A percentile compares a stretch with the other conserved stretches of the same genome.
Evolutionary conservation across 495 filamentous ascomycete species (phyloP).

Genomic region (Darksidea phi): DNA sequence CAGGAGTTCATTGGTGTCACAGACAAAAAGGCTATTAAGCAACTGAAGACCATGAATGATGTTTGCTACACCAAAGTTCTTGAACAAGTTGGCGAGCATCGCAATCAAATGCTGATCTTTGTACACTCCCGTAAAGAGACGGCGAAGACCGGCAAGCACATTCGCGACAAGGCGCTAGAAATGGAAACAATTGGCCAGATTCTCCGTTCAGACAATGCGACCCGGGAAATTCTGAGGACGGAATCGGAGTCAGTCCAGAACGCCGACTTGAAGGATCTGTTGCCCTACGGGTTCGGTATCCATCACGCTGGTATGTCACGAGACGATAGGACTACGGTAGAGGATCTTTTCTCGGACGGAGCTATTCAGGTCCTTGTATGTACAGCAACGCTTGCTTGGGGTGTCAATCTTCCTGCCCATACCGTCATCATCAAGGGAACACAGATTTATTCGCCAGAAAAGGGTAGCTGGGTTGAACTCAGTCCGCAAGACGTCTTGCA

Average conservation of each 20-base stretch:
- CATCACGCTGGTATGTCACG: slow-evolving; percentile 97
- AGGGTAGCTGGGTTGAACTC: slow-evolving; percentile 97
- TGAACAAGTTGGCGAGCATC: slow-evolving; percentile 87
- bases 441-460: slow-evolving; percentile 96
- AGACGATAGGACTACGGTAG: slow-evolving; percentile 87
- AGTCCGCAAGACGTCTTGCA: slow-evolving; percentile 97
- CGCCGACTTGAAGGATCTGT: slow-evolving; percentile 84
- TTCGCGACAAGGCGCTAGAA: slow-evolving; percentile 92
- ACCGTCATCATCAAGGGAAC: slow-evolving; percentile 98
- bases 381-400: slow-evolving; percentile 94
- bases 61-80: slow-evolving; percentile 97
- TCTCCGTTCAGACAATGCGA: slow-evolving; percentile 87
- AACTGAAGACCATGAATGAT: slow-evolving; percentile 99
- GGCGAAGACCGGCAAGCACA: slow-evolving; percentile 92
- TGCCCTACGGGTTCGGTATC: slow-evolving; percentile 96
- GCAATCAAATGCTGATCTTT: slow-evolving; percentile 97
- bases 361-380: slow-evolving; percentile 93
- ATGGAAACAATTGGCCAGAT: slow-evolving; percentile 96
- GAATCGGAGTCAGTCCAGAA: slow-evolving; percentile 83
- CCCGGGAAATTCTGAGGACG: slow-evolving; percentile 78
- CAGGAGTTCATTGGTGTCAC: slow-evolving; percentile 98
- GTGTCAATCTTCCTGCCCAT: slow-evolving; percentile 91
- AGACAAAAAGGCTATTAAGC: slow-evolving; percentile 98
- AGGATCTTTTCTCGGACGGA: slow-evolving; percentile 89
- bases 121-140: slow-evolving; percentile 98